phyloP scores from a whole-genome alignment of 2,329 filamentous ascomycete species.

The Colletotrichum chrysophilum region DNA sequence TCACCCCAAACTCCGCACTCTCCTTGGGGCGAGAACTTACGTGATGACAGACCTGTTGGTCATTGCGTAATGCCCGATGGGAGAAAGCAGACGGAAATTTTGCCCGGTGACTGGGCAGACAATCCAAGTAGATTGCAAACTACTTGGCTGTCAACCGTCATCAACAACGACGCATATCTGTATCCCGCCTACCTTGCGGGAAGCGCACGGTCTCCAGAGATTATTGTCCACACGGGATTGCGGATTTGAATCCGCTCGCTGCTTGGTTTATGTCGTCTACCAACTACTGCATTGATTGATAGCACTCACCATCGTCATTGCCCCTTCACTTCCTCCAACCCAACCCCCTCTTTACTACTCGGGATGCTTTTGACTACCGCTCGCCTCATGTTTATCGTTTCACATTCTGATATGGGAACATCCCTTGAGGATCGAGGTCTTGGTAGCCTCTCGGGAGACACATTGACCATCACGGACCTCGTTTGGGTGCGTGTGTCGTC shows the following conservation, averaged over 20 bases:
- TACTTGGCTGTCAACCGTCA: not conserved
- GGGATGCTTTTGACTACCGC: not conserved
- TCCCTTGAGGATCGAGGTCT: not conserved
- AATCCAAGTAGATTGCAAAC: not conserved
- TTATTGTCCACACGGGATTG: not conserved
- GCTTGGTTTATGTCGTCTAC: not conserved
- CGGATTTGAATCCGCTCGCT: not conserved
- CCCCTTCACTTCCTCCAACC: not conserved
- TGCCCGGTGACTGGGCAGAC: not conserved
- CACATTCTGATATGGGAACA: not conserved
- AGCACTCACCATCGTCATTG: not conserved
- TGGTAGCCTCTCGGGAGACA: not conserved
- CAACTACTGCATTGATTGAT: not conserved
- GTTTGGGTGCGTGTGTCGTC: not conserved
- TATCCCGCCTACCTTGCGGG: not conserved
- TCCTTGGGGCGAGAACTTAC: not conserved
- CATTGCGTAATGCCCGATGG: not conserved
- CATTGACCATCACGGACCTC: not conserved
- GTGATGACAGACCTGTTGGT: not conserved
- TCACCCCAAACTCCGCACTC: not conserved
- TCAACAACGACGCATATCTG: not conserved
- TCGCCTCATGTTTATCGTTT: constrained; percentile 5
- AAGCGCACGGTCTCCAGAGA: not conserved
- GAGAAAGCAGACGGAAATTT: not conserved
- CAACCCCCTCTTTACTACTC: not conserved